A percentile compares a stretch with the other conserved stretches of the same genome.
These are phyloP conservation scores for Cubamyces sp. DNA, from an alignment of 768 basidiomycete genomes.

Conservation along the genomic window DNA sequence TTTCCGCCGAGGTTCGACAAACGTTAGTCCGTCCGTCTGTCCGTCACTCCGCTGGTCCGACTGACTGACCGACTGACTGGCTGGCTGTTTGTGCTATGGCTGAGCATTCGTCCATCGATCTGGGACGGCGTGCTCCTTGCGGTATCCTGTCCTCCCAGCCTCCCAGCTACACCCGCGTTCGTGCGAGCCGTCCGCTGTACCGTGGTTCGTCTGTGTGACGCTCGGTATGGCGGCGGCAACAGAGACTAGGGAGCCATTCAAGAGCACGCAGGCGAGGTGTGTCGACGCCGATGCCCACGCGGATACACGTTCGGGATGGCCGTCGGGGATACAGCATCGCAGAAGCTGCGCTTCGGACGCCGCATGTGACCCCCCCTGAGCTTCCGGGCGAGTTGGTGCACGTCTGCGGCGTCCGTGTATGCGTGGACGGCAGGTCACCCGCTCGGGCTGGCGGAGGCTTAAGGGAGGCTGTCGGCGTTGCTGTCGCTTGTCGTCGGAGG, in stretches of 20 bases:
- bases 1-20: constrained; percentile 29
- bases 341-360: constrained; percentile 12
- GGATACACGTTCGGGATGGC: not conserved
- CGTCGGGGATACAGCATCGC: constrained; percentile 10
- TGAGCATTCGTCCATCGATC: not conserved
- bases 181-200: no score
- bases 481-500: no score
- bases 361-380: constrained; percentile 8
- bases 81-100: not conserved
- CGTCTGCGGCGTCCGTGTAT: not conserved
- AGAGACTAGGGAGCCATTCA: no score
- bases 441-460: not conserved
- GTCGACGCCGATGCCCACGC: not conserved
- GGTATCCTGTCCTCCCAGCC: not conserved
- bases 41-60: not conserved
- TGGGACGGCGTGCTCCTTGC: not conserved
- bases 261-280: no score
- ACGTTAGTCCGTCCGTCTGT: constrained; percentile 20
- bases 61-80: not conserved
- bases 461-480: no score
- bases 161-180: no score
- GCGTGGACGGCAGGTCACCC: not conserved
- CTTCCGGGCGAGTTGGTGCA: not conserved
- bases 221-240: no score
- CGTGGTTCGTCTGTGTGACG: no score